Percentiles rank a stretch among this genome's conserved stretches.
Conservation (phyloP, 495 filamentous ascomycete species). For the Hypoxylon cercidicola region DNA sequence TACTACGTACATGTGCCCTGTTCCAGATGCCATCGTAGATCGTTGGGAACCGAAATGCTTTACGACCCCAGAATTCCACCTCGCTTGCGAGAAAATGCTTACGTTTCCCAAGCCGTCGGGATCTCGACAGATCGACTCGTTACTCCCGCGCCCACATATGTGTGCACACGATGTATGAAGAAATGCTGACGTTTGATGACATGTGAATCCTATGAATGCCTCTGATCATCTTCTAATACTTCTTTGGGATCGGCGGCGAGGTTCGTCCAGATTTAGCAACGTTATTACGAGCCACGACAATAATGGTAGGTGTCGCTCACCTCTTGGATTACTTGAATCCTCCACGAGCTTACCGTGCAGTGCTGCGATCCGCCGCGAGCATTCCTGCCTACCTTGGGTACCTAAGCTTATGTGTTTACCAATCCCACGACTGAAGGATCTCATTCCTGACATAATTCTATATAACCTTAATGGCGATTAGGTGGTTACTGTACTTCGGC, state of each 20-base stretch:
- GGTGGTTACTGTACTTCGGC: too few relatives aligned
- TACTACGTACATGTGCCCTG: conserved; percentile 30
- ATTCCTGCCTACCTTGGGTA: too few relatives aligned
- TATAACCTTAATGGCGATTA: too few relatives aligned
- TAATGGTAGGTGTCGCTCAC: not conserved
- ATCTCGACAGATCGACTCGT: conserved; percentile 21
- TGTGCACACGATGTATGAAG: too few relatives aligned
- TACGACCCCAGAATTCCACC: conserved; percentile 18
- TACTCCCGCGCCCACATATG: not conserved
- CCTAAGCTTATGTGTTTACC: not conserved
- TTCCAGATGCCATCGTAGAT: conserved; percentile 38
- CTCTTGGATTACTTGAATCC: not conserved
- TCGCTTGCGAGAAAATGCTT: conserved; percentile 37
- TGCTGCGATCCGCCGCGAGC: not conserved
- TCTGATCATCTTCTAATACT: not conserved
- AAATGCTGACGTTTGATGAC: too few relatives aligned
- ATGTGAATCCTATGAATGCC: too few relatives aligned
- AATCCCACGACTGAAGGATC: not conserved
- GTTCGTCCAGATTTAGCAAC: not conserved
- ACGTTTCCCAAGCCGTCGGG: conserved; percentile 39
- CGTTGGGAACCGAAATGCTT: conserved; percentile 22
- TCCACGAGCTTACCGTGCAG: not conserved
- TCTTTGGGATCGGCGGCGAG: not conserved
- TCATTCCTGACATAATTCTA: too few relatives aligned
- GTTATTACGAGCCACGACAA: not conserved